phyloP scores from a whole-genome alignment of 2,329 filamentous ascomycete species.

The Aspergillus eucalypticola region DNA sequence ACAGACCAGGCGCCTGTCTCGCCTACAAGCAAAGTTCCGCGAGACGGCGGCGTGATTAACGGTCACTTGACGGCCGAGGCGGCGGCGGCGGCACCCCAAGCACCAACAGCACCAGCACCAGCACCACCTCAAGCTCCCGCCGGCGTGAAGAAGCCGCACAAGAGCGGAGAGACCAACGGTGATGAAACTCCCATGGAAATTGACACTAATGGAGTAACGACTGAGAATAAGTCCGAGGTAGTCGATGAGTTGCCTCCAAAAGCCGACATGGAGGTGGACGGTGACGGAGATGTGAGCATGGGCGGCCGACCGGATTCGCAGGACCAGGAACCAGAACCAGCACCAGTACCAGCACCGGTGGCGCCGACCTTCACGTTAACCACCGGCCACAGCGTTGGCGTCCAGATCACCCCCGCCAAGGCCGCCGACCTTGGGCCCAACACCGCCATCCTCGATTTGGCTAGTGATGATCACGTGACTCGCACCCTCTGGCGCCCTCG shows the following conservation, averaged over 20 bases:
- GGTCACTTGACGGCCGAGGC: constrained; percentile 29
- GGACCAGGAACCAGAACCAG: constrained; percentile 33
- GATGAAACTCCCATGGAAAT: constrained; percentile 42
- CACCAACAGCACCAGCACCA: constrained; percentile 15
- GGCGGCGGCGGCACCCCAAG: not conserved
- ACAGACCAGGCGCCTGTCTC: constrained; percentile 33
- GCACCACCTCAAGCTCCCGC: constrained; percentile 26
- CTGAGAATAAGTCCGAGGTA: constrained; percentile 29
- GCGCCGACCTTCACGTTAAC: constrained; percentile 42
- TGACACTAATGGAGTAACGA: constrained; percentile 38
- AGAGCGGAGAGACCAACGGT: constrained; percentile 35
- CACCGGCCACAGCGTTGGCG: constrained; percentile 47
- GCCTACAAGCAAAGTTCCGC: constrained; percentile 35
- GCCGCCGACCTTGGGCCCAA: constrained; percentile 48
- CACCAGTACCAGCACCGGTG: constrained; percentile 30
- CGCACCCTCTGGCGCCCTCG: constrained; percentile 47
- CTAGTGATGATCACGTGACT: constrained; percentile 42
- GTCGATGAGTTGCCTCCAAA: constrained; percentile 24
- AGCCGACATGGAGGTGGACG: constrained; percentile 36
- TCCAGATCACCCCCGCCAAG: constrained; percentile 52
- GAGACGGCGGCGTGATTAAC: constrained; percentile 38
- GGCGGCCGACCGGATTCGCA: constrained; percentile 28
- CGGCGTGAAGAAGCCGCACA: constrained; percentile 37
- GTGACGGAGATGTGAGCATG: constrained; percentile 49
- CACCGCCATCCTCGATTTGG: constrained; percentile 45